Evolutionary conservation across 148 eudicot genomes (phyloP).

Genomic region (Rhododendron kiyosumense): DNA sequence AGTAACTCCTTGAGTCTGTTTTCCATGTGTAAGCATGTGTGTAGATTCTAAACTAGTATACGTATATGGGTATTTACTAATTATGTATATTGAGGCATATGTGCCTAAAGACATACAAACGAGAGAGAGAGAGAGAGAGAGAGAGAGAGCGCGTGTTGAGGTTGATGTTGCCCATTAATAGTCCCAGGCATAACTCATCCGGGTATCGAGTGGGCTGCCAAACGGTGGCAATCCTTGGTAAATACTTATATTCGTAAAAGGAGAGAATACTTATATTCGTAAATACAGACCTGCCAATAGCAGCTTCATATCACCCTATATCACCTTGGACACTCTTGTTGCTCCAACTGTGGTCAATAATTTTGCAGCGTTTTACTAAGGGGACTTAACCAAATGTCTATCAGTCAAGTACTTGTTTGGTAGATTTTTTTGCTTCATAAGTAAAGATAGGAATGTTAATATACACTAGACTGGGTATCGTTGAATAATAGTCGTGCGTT

Average conservation of each 20-base stretch:
- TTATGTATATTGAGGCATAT: too few relatives aligned
- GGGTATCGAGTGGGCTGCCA: too few relatives aligned
- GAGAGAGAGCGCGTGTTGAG: too few relatives aligned
- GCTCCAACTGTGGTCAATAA: background rate
- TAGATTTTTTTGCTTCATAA: background rate
- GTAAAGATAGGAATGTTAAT: background rate
- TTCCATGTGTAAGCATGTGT: too few relatives aligned
- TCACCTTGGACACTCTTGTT: background rate
- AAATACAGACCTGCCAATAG: background rate
- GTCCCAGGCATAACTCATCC: too few relatives aligned
- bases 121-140: too few relatives aligned
- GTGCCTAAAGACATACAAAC: too few relatives aligned
- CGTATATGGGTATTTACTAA: too few relatives aligned
- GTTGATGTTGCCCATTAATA: too few relatives aligned
- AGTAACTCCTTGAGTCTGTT: too few relatives aligned
- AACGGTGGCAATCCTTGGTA: too few relatives aligned
- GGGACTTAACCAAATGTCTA: background rate
- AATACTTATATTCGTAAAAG: background rate
- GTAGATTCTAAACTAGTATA: too few relatives aligned
- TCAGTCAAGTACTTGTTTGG: background rate
- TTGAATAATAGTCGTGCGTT: background rate
- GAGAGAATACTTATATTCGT: background rate
- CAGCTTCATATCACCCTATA: background rate
- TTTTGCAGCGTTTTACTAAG: background rate
- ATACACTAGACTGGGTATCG: background rate